These are phyloP conservation scores for Aphanomyces stellatus DNA, from an alignment of 352 stramenopile genomes.

Conservation along the genomic window DNA sequence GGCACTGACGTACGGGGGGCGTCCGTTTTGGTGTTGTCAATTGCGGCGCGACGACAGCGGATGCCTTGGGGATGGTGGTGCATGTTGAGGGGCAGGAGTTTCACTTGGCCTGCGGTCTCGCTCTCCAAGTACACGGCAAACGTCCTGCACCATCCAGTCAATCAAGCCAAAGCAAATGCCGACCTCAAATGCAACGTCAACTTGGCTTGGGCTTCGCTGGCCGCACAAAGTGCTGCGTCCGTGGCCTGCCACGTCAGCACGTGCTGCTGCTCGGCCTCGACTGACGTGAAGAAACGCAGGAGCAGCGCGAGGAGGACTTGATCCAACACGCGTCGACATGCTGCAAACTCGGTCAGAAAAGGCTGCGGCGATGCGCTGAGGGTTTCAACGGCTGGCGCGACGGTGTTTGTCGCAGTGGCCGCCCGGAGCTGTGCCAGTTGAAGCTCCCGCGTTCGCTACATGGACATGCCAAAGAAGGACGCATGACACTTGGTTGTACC, in stretches of 20 bases:
- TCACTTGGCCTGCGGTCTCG: background rate
- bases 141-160: background rate
- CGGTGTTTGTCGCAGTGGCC: background rate
- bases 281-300: background rate
- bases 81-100: background rate
- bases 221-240: background rate
- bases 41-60: conserved; percentile 6
- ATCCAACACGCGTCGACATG: background rate
- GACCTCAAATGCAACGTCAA: conserved; percentile 5
- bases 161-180: background rate
- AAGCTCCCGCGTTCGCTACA: background rate
- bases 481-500: background rate
- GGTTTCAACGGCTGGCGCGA: background rate
- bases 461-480: background rate
- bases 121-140: conserved; percentile 16
- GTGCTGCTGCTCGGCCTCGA: background rate
- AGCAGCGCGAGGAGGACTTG: background rate
- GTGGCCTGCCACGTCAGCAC: background rate
- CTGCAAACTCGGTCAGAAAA: background rate
- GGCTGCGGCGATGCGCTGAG: background rate
- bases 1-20: background rate
- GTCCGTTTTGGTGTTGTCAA: conserved; percentile 6
- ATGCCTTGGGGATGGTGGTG: conserved; percentile 2
- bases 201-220: background rate
- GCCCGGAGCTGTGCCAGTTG: background rate